These are phyloP conservation scores for Solanum ossicruentum DNA, from an alignment of 257 asterid species.

Conservation along the genomic window DNA sequence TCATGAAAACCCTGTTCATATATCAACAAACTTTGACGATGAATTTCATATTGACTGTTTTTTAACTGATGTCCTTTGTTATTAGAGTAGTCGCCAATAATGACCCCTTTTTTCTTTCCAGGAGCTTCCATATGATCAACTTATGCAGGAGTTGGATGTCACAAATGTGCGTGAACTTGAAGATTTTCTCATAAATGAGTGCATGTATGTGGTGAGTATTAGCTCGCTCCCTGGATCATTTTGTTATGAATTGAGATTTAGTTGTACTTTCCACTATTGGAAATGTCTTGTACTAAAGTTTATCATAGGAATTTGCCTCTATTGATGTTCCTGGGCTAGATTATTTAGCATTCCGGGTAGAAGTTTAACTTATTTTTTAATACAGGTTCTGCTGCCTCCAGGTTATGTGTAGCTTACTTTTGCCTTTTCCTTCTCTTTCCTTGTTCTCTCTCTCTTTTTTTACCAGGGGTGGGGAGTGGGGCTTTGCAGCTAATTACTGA, in stretches of 20 bases:
- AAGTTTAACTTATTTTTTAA: neutral
- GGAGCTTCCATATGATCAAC: slow-evolving; percentile 81
- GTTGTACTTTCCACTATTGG: neutral
- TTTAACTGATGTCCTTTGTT: neutral
- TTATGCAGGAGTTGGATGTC: slow-evolving; percentile 91
- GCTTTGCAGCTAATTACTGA: neutral
- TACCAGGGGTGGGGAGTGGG: neutral
- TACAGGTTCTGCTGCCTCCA: neutral
- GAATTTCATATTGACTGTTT: neutral
- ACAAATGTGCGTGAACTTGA: slow-evolving; percentile 89
- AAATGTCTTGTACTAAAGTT: neutral
- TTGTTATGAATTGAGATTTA: neutral
- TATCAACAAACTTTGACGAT: neutral
- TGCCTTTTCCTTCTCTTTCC: neutral
- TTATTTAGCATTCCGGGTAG: neutral
- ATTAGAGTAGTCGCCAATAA: neutral
- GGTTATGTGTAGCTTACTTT: neutral
- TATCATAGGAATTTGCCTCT: neutral
- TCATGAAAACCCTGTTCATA: neutral
- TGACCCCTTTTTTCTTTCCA: slow-evolving; percentile 9
- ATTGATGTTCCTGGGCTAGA: neutral
- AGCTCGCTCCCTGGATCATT: neutral
- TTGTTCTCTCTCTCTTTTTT: neutral
- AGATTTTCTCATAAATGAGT: slow-evolving; percentile 93
- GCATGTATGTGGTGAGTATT: slow-evolving; percentile 94